phyloP scores from a whole-genome alignment of 768 basidiomycete species.

The Xerocomellus intermedius region DNA sequence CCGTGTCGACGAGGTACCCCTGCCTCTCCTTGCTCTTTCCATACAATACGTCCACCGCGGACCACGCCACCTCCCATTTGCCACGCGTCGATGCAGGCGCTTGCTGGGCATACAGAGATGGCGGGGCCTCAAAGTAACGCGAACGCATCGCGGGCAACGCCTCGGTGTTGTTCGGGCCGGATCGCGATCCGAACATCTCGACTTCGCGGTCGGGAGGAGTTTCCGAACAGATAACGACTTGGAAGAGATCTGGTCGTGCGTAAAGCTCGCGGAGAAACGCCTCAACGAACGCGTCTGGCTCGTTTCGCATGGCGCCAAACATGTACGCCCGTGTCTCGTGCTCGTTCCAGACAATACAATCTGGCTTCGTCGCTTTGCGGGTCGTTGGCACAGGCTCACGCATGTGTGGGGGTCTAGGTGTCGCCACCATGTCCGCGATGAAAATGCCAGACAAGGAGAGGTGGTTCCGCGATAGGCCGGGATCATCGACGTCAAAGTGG shows the following conservation, averaged over 20 bases:
- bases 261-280: constrained; percentile 31
- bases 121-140: constrained; percentile 25
- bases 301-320: constrained; percentile 32
- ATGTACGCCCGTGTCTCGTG: constrained; percentile 22
- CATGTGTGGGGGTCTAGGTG: neutral
- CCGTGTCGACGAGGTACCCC: constrained; percentile 9
- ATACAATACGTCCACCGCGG: constrained; percentile 21
- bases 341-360: constrained; percentile 26
- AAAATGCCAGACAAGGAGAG: constrained; percentile 20
- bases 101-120: neutral
- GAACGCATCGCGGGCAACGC: constrained; percentile 7
- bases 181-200: constrained; percentile 23
- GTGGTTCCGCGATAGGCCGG: constrained; percentile 13
- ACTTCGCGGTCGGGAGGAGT: constrained; percentile 23
- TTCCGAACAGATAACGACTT: constrained; percentile 30
- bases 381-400: constrained; percentile 2
- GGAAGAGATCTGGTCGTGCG: constrained; percentile 30
- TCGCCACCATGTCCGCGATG: constrained; percentile 18
- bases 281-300: constrained; percentile 23
- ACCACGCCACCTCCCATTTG: constrained; percentile 14
- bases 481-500: neutral
- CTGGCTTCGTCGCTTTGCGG: constrained; percentile 10
- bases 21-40: constrained; percentile 2
- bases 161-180: neutral
- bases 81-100: neutral